Evolutionary conservation across 495 filamentous ascomycete genomes (phyloP).

Genomic region (Neurospora intermedia): DNA sequence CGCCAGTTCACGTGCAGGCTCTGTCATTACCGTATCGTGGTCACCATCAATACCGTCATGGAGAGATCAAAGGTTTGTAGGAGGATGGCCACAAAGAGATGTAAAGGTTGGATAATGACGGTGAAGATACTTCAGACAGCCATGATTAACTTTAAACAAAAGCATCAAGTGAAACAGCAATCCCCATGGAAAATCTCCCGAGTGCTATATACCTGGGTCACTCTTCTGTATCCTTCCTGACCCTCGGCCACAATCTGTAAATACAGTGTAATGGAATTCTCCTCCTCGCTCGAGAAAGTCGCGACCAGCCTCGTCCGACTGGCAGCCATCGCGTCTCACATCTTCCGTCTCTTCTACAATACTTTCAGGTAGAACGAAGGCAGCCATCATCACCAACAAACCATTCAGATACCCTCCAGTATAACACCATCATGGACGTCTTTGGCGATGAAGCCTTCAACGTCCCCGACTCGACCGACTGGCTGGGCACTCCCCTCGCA

Average conservation of each 20-base stretch:
- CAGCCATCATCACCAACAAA: not conserved
- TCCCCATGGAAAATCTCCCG: not conserved
- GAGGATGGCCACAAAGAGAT: not conserved
- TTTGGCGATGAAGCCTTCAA: slow-evolving; percentile 35
- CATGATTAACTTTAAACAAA: no score
- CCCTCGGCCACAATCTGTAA: not conserved
- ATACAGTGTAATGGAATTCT: not conserved
- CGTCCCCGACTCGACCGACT: slow-evolving; percentile 85
- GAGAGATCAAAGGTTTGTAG: not conserved
- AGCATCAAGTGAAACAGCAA: no score
- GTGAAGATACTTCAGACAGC: not conserved
- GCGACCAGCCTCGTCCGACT: not conserved
- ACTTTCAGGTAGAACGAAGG: not conserved
- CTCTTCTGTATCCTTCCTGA: not conserved
- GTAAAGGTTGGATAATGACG: not conserved
- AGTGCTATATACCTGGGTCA: not conserved
- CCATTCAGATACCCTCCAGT: not conserved
- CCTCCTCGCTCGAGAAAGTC: not conserved
- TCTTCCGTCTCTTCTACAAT: not conserved
- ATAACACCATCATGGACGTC: slow-evolving; percentile 11
- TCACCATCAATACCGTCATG: not conserved
- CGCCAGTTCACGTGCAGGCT: slow-evolving; percentile 21
- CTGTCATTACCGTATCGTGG: not conserved
- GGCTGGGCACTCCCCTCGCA: slow-evolving; percentile 69
- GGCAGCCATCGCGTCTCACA: not conserved